phyloP scores from a whole-genome alignment of 2,329 filamentous ascomycete genomes.

The Apiospora koreana region DNA sequence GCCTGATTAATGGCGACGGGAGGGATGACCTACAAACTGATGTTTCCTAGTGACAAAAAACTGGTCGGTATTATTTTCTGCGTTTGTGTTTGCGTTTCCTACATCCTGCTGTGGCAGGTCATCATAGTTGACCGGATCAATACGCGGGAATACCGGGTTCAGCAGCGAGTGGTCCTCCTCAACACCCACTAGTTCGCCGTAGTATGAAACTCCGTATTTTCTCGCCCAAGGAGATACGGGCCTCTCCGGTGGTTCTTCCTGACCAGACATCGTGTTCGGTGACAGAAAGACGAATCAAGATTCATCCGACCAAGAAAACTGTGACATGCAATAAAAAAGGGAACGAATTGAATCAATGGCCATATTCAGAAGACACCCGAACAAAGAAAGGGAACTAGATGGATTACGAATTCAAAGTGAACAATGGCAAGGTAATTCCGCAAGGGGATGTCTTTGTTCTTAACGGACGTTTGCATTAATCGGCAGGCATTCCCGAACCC shows the following conservation, averaged over 20 bases:
- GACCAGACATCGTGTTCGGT: neutral
- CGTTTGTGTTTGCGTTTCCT: no score
- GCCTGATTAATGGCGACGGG: neutral
- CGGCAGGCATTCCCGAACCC: no score
- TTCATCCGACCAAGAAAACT: no score
- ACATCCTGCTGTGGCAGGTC: neutral
- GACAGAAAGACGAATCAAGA: no score
- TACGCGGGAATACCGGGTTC: neutral
- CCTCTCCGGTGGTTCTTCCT: no score
- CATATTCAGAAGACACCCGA: no score
- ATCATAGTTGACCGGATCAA: neutral
- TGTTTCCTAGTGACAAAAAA: neutral
- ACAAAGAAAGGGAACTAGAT: neutral
- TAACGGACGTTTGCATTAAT: neutral
- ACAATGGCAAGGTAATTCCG: no score
- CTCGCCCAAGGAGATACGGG: neutral
- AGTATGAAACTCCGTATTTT: neutral
- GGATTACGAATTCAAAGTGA: neutral
- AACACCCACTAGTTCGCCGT: neutral
- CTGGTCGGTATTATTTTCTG: no score
- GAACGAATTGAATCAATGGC: no score
- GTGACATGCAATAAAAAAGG: no score
- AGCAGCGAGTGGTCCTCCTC: neutral
- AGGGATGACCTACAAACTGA: neutral
- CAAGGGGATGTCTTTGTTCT: neutral